Evolutionary conservation across 2,329 filamentous ascomycete species (phyloP).

Genomic region (Bipolaris zeicola): DNA sequence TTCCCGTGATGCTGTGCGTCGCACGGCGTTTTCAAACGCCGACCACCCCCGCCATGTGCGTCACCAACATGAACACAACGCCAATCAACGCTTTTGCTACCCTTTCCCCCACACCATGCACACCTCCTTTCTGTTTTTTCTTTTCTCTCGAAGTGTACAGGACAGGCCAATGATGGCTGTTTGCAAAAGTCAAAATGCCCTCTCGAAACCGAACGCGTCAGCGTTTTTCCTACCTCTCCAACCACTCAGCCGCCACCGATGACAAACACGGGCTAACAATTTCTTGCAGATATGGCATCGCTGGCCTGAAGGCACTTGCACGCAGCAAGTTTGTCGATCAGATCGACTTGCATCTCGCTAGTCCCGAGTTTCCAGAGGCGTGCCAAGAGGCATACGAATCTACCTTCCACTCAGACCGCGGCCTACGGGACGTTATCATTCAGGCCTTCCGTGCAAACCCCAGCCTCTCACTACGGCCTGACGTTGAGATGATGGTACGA

Average conservation of each 20-base stretch:
- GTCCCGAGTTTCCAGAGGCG: slow-evolving; percentile 54
- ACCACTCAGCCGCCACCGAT: slow-evolving; percentile 7
- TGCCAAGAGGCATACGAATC: slow-evolving; percentile 57
- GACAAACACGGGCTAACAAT: slow-evolving; percentile 30
- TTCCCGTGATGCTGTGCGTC: slow-evolving; percentile 22
- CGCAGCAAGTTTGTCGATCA: slow-evolving; percentile 55
- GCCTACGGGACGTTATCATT: slow-evolving; percentile 55
- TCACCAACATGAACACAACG: slow-evolving; percentile 26
- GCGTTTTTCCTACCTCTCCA: slow-evolving; percentile 18
- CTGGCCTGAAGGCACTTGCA: slow-evolving; percentile 54
- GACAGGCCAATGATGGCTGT: slow-evolving; percentile 25
- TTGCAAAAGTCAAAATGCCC: slow-evolving; percentile 13
- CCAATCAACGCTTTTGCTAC: slow-evolving; percentile 30
- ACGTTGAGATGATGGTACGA: slow-evolving; percentile 52
- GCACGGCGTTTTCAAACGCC: slow-evolving; percentile 29
- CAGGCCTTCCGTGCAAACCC: slow-evolving; percentile 56
- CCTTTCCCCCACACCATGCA: slow-evolving; percentile 12
- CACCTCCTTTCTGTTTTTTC: slow-evolving; percentile 9
- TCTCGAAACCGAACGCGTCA: slow-evolving; percentile 29
- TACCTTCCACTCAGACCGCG: slow-evolving; percentile 57
- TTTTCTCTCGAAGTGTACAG: slow-evolving; percentile 12
- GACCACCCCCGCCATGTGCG: slow-evolving; percentile 41
- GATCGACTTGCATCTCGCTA: slow-evolving; percentile 51
- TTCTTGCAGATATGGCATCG: slow-evolving; percentile 52
- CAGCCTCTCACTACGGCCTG: slow-evolving; percentile 52